These are phyloP conservation scores for Starmera pachycereana DNA, from an alignment of 805 yeast species.

Conservation along the genomic window DNA sequence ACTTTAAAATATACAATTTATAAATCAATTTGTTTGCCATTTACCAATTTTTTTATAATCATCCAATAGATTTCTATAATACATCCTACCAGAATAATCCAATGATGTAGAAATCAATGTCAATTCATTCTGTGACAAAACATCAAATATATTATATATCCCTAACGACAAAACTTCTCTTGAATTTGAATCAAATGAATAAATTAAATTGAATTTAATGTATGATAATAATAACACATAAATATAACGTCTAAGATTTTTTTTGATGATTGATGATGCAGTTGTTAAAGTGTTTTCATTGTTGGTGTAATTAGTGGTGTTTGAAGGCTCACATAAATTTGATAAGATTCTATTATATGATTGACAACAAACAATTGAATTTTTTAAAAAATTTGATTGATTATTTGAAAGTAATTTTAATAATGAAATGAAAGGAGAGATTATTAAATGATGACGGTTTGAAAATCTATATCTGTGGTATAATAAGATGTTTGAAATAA, in stretches of 20 bases:
- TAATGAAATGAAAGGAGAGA: conserved; percentile 36
- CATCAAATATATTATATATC: conserved; percentile 54
- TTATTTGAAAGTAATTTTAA: conserved; percentile 34
- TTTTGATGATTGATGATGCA: conserved; percentile 42
- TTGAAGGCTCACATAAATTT: conserved; percentile 67
- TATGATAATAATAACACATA: conserved; percentile 52
- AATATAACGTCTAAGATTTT: conserved; percentile 51
- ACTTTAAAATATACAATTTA: not conserved
- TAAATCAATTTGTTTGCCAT: conserved; percentile 36
- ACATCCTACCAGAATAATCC: conserved; percentile 59
- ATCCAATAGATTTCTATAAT: conserved; percentile 55
- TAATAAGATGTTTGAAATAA: conserved; percentile 51
- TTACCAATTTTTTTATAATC: conserved; percentile 72
- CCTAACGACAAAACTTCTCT: conserved; percentile 44
- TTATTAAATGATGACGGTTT: conserved; percentile 62
- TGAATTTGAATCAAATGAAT: conserved; percentile 34
- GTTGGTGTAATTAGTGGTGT: conserved; percentile 19
- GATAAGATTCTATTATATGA: conserved; percentile 48
- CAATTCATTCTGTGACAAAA: conserved; percentile 58
- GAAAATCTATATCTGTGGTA: conserved; percentile 62
- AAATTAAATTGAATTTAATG: conserved; percentile 39
- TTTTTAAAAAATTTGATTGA: conserved; percentile 10
- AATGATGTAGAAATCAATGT: conserved; percentile 49
- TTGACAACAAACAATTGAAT: conserved; percentile 29
- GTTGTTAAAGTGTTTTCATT: conserved; percentile 37